phyloP scores from a whole-genome alignment of 345 rosid species.

The Eucalyptus curtisii region DNA sequence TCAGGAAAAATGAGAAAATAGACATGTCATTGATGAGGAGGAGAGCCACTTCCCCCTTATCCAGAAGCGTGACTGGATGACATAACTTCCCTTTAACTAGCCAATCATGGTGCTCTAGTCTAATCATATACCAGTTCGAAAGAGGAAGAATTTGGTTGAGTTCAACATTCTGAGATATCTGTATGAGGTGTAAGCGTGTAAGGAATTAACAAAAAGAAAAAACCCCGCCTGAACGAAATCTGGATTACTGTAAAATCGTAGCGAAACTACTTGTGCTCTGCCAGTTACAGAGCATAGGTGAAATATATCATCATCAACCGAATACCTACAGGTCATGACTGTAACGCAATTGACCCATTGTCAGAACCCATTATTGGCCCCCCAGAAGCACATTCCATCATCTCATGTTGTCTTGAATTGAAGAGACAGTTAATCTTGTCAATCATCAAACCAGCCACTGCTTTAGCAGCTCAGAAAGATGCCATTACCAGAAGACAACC shows the following conservation, averaged over 20 bases:
- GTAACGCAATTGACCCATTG: background rate
- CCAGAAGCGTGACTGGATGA: background rate
- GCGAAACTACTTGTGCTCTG: background rate
- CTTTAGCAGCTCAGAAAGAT: background rate
- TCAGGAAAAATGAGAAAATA: background rate
- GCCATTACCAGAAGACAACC: background rate
- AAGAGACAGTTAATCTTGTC: background rate
- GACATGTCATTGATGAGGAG: background rate
- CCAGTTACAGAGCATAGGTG: background rate
- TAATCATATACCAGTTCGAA: background rate
- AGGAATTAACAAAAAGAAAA: background rate
- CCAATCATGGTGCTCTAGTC: background rate
- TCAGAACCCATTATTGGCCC: background rate
- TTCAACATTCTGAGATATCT: background rate
- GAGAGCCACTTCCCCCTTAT: background rate
- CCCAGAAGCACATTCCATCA: background rate
- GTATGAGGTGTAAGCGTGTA: background rate
- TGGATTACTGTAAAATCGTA: background rate
- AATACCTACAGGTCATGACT: background rate
- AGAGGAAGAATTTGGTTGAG: background rate
- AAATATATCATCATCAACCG: background rate
- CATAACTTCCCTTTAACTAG: background rate
- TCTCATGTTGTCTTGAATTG: background rate
- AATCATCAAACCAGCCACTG: background rate
- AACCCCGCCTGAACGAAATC: background rate